Base-by-base conservation (phyloP, 768 basidiomycete species). In the Rhizopogon salebrosus region DNA sequence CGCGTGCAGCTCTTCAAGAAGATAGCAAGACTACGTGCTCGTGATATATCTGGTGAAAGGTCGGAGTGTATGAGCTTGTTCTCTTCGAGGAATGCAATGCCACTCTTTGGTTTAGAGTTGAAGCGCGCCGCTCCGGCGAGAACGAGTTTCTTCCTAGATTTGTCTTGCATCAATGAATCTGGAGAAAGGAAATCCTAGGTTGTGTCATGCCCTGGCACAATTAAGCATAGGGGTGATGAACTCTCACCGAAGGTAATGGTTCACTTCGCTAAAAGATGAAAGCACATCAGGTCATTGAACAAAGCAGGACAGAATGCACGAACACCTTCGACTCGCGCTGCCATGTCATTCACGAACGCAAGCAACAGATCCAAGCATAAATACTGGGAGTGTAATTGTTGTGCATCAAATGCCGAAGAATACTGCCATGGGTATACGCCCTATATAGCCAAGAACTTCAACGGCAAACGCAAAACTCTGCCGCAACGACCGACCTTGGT, bases 81-180 rank as follows among this genome's bases (percentile, higher is more conserved):
- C 62, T 97, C 92, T 65, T 98, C 93, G 34, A 98, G 76, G 71
- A 92, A 98, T 2, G 91, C 80, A 24, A 98, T 69, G 0, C 94
- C 97, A 34, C 79, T 75, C 70, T 95, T 98, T 1, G 97, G 95
- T 70, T 98, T 98, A 13, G 80, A 70, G 63, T 99, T 99, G 74
- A 98, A 99, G 35, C 85, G 83, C 1, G 83, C 72, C 5, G 92
- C 90, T 3, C 92, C 95, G 0, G 86, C 78, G 45, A 95, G 71
- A 27, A 97, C 83, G 6, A 94, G 73, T 49, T 89, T 87, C 70
- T 99, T 99, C 63, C 83, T 83, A 0, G 89, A 87, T 66, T 99
- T 95, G 35, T 72, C 78, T 56, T 78, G 75, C 49, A 80, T 76
- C 35, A 89, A 77, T 18, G 76, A 75, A 14, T 84, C 80, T 0